Conservation (phyloP, 192 early-diverging fungal species). For the Chytriomyces confervae region DNA sequence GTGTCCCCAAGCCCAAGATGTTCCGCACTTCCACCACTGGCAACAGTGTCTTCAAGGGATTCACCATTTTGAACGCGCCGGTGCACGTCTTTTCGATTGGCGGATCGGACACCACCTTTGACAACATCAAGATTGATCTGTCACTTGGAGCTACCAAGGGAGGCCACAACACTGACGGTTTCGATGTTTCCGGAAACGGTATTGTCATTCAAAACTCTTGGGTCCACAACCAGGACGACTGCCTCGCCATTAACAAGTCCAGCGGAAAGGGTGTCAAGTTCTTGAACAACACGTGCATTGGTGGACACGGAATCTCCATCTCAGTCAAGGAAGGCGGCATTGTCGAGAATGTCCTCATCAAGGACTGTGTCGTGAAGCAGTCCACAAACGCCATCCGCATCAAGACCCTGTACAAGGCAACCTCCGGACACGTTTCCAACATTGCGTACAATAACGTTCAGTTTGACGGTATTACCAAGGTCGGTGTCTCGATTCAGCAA, state of each 20-base stretch:
- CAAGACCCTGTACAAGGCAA: no score
- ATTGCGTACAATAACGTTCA: no score
- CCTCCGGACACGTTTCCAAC: no score
- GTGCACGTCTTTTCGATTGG: not conserved
- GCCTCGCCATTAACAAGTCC: not conserved
- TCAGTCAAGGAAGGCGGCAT: not conserved
- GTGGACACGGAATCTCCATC: conserved; percentile 35
- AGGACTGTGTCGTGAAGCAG: no score
- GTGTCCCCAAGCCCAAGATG: not conserved
- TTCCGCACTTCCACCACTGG: not conserved
- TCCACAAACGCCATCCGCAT: no score
- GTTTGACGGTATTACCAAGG: no score
- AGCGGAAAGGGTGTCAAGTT: conserved; percentile 29
- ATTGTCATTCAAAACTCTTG: not conserved
- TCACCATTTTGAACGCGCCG: not conserved
- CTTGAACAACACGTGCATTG: conserved; percentile 34
- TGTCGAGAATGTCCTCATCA: not conserved
- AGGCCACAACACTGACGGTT: not conserved
- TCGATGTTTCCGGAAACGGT: no score
- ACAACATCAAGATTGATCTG: not conserved
- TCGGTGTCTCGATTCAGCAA: no score
- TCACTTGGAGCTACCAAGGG: not conserved
- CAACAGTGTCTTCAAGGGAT: no score
- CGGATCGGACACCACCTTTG: not conserved
- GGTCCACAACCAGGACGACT: conserved; percentile 6